A percentile compares a stretch with the other conserved stretches of the same genome.
Evolutionary conservation across 345 rosid genomes (phyloP).

Genomic region (Iberis pinnata): DNA sequence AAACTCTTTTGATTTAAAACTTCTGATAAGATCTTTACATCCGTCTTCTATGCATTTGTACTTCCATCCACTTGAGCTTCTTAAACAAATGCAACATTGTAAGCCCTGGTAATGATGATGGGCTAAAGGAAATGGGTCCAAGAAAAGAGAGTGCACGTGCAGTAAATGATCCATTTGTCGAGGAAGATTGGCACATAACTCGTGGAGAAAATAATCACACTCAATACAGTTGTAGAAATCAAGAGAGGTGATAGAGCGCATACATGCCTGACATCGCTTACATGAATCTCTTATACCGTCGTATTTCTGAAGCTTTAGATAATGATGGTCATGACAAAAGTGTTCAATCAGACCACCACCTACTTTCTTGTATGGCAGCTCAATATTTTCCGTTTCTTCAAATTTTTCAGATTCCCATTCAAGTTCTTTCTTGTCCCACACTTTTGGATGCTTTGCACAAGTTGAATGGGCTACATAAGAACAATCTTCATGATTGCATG

Average conservation of each 20-base stretch:
- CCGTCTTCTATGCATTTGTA: neutral
- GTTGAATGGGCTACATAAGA: too few species aligned
- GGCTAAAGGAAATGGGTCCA: neutral
- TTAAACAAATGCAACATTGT: neutral
- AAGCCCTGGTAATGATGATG: too few species aligned
- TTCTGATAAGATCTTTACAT: too few species aligned
- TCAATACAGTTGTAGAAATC: slow-evolving; percentile 1
- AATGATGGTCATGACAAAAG: too few species aligned
- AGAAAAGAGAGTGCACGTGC: neutral
- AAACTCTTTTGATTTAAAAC: neutral
- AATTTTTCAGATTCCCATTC: too few species aligned
- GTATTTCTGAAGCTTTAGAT: too few species aligned
- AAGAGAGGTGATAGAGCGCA: neutral
- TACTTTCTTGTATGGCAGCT: neutral
- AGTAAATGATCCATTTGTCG: neutral
- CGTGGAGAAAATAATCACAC: slow-evolving; percentile 1
- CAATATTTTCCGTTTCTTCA: neutral
- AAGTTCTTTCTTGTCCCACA: too few species aligned
- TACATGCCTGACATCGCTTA: too few species aligned
- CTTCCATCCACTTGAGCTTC: neutral
- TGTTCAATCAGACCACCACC: too few species aligned
- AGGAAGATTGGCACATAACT: slow-evolving; percentile 7
- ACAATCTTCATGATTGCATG: too few species aligned
- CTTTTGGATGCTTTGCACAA: too few species aligned
- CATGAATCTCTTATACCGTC: too few species aligned